Conservation (phyloP, 1,284 basidiomycete genomes). For the Somion occarium region DNA sequence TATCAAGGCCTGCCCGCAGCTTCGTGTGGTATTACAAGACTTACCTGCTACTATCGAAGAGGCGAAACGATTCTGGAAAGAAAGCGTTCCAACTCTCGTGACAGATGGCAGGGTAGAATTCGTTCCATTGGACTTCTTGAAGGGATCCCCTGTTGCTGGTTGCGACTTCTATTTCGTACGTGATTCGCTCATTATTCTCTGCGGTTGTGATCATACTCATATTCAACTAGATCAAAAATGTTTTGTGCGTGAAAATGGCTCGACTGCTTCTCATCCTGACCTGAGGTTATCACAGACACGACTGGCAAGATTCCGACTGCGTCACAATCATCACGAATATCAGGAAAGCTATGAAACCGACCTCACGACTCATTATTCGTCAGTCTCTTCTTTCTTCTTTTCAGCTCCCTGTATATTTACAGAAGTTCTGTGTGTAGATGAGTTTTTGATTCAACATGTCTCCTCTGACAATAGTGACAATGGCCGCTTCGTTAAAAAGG, state of each 20-base stretch:
- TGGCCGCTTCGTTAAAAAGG: background rate
- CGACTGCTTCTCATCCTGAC: background rate
- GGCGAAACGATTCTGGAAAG: conserved; percentile 32
- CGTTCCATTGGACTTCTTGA: conserved; percentile 41
- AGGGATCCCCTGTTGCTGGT: conserved; percentile 31
- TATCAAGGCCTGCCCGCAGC: conserved; percentile 32
- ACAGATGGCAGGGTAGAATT: conserved; percentile 32
- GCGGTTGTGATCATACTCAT: background rate
- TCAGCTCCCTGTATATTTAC: too few relatives aligned
- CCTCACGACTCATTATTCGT: conserved; percentile 20
- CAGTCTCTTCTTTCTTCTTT: conserved; percentile 7
- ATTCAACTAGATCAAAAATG: background rate
- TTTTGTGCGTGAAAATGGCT: background rate
- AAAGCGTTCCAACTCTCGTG: conserved; percentile 30
- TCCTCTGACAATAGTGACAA: background rate
- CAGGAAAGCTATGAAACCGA: conserved; percentile 17
- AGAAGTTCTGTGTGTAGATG: conserved; percentile 12
- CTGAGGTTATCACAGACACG: conserved; percentile 20
- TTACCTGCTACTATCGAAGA: conserved; percentile 31
- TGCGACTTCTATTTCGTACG: conserved; percentile 45
- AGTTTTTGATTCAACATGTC: conserved; percentile 18
- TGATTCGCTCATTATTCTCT: conserved; percentile 3
- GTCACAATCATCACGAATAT: conserved; percentile 23
- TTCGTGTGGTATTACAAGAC: conserved; percentile 44
- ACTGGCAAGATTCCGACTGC: conserved; percentile 23